Conservation (phyloP, 345 rosid genomes). For the Boechera retrofracta region DNA sequence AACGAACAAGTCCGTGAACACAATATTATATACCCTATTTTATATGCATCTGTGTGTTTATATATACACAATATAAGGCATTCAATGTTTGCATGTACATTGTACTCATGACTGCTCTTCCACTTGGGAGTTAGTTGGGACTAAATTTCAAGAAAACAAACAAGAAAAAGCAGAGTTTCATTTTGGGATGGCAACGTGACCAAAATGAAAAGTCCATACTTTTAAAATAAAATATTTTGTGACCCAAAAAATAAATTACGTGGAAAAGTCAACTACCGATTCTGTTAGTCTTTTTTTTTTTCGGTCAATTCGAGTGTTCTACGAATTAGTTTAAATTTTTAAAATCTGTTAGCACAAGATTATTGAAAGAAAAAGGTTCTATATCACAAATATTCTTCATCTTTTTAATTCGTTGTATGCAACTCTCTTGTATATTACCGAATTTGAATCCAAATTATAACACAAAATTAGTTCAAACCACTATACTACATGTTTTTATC, state of each 20-base stretch:
- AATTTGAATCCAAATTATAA: background rate
- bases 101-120: conserved; percentile 25
- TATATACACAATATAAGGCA: background rate
- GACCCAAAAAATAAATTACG: background rate
- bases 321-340: background rate
- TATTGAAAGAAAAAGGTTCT: background rate
- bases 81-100: conserved; percentile 16
- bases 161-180: conserved; percentile 8
- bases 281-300: too few relatives aligned
- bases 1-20: conserved; percentile 42
- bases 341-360: background rate
- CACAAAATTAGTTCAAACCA: background rate
- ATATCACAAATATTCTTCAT: background rate
- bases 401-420: background rate
- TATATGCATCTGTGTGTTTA: conserved; percentile 6
- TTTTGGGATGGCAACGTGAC: conserved; percentile 26
- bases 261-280: background rate
- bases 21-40: background rate
- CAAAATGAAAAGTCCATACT: background rate
- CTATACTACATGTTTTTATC: background rate
- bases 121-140: conserved; percentile 11
- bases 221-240: background rate
- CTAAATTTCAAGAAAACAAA: conserved; percentile 28
- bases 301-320: background rate
- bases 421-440: background rate